A percentile compares a stretch with the other conserved stretches of the same genome.
Evolutionary conservation across 2,329 filamentous ascomycete species (phyloP).

Genomic region (Alternaria triticina): DNA sequence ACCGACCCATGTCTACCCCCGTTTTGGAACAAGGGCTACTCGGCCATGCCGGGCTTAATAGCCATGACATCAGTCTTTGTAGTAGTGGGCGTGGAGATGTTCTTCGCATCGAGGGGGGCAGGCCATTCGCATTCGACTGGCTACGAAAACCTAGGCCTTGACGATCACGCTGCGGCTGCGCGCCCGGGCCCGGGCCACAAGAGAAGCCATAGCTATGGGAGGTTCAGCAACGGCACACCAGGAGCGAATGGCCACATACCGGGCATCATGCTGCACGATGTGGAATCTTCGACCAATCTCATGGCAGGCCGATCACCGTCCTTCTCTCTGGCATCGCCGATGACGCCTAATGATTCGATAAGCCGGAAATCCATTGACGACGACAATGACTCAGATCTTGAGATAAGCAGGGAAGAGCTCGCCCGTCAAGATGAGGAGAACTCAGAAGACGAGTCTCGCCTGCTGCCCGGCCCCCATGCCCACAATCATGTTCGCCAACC

Average conservation of each 20-base stretch:
- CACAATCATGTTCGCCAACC: slow-evolving; percentile 24
- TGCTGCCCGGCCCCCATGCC: slow-evolving; percentile 32
- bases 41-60: slow-evolving; percentile 49
- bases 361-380: slow-evolving; percentile 22
- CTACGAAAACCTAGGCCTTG: slow-evolving; percentile 53
- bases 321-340: slow-evolving; percentile 31
- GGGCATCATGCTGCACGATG: slow-evolving; percentile 41
- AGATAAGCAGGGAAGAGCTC: slow-evolving; percentile 45
- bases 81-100: slow-evolving; percentile 87
- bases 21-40: slow-evolving; percentile 50
- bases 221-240: slow-evolving; percentile 32
- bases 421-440: slow-evolving; percentile 31
- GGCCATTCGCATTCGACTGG: slow-evolving; percentile 63
- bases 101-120: slow-evolving; percentile 75
- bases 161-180: slow-evolving; percentile 20
- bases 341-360: slow-evolving; percentile 15
- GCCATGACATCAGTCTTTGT: slow-evolving; percentile 55
- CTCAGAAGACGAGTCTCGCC: slow-evolving; percentile 41
- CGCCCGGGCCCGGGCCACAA: slow-evolving; percentile 34
- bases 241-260: slow-evolving; percentile 32
- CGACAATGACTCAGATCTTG: slow-evolving; percentile 38
- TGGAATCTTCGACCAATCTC: slow-evolving; percentile 41
- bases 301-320: slow-evolving; percentile 45
- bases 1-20: slow-evolving; percentile 49
- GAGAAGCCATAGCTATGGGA: slow-evolving; percentile 41